Evolutionary conservation across 352 stramenopile species (phyloP), one percentile per base, ranked within the genome.

Genomic region (Phytophthora multivora): DNA sequence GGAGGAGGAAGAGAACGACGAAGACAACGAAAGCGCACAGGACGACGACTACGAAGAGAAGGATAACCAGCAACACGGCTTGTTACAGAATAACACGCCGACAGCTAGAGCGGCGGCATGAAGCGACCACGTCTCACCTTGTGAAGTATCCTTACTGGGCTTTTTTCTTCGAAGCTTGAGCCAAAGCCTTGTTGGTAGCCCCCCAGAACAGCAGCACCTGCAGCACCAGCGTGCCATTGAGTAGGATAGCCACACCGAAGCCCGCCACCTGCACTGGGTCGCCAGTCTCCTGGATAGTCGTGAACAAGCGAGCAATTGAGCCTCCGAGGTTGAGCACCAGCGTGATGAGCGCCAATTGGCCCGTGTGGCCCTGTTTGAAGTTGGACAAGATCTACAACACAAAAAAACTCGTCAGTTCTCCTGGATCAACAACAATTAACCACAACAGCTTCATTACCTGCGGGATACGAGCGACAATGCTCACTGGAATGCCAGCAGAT

Each of bases 331-430:
- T 96, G 33, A 94, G 77, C 63, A 94, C 64, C 36, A 94, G 69
- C 42, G 88, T 96, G 45, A 96, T 78, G 16, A 96, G 78, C 39
- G 88, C 88, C 26, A 96, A 73, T 61, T 96, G 88, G n/a, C 88
- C 88, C 36, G 88, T 96, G 70, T 96, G 88, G 10, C 86, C 85
- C 57, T 96, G 86, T 57, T 94, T 91, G 59, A 94, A 95, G 73
- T 96, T 96, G 23, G 86, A 86, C 31, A 92, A 45, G 40, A 95
- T 86, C 85, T 93, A 61, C 25, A 68, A 9, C 38, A 28, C 25
- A 66, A 16, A 15, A 68, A 21, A 40, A 16, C 38, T 25, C n/a
- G n/a, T 56, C 28, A 64, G 42, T 33, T 58, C 28, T 35, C 30
- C n/a, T 11, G 2, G 16, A 25, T 46, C 0, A 36, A 38, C 10